phyloP scores from a whole-genome alignment of 352 stramenopile species.

The Aphanomyces euteiches region DNA sequence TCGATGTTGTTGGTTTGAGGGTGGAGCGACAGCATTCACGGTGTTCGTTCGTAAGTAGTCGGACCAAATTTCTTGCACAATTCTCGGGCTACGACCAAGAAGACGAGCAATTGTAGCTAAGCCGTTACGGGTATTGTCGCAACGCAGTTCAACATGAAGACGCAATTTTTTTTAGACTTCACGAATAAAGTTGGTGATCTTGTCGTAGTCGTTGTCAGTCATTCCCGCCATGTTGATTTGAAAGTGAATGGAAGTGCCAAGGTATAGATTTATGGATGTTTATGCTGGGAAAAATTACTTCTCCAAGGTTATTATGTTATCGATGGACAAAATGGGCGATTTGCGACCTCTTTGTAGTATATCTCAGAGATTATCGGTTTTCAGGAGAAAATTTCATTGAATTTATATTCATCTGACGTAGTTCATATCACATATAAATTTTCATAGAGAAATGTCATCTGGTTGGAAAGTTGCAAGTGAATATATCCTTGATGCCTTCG shows the following conservation, averaged over 20 bases:
- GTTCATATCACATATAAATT: too few relatives aligned
- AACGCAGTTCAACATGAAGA: constrained; percentile 4
- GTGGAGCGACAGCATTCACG: background rate
- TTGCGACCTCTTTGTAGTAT: background rate
- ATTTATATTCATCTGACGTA: too few relatives aligned
- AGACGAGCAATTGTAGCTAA: background rate
- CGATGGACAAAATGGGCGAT: background rate
- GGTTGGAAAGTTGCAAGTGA: background rate
- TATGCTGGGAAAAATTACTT: background rate
- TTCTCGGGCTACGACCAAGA: background rate
- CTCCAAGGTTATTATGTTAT: constrained; percentile 1
- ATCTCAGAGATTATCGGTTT: constrained; percentile 4
- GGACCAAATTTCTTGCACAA: background rate
- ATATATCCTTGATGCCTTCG: constrained; percentile 1
- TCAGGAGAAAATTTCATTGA: too few relatives aligned
- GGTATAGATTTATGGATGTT: constrained; percentile 2
- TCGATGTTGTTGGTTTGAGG: background rate
- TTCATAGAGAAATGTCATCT: background rate
- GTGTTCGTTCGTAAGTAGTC: background rate
- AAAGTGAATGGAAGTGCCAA: background rate
- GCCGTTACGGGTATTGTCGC: background rate
- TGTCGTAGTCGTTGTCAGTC: background rate
- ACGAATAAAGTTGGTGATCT: constrained; percentile 8
- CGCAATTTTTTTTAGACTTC: background rate
- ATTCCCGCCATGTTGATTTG: too few relatives aligned